Conservation (phyloP, 2,329 filamentous ascomycete species). For the Ramularia endophylla region DNA sequence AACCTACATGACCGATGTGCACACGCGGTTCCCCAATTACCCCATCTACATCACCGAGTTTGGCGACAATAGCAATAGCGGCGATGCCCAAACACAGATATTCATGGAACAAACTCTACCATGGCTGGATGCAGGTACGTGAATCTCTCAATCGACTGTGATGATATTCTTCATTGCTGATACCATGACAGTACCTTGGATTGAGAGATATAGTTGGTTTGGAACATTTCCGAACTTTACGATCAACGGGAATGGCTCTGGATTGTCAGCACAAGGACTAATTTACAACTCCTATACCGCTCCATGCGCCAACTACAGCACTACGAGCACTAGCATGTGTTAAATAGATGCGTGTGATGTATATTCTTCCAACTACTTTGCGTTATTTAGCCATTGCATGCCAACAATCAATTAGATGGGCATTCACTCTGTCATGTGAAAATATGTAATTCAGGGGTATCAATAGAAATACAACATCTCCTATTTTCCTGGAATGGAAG, state of each 20-base stretch:
- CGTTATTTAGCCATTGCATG: too few relatives aligned
- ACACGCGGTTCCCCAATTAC: constrained; percentile 6
- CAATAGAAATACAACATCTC: too few relatives aligned
- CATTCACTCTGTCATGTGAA: too few relatives aligned
- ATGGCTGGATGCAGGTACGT: constrained; percentile 32
- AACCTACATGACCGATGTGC: constrained; percentile 39
- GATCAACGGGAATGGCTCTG: constrained; percentile 19
- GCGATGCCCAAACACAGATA: constrained; percentile 33
- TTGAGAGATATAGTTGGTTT: constrained; percentile 36
- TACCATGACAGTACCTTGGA: constrained; percentile 20
- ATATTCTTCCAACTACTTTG: too few relatives aligned
- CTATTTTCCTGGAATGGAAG: too few relatives aligned
- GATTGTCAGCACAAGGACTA: constrained; percentile 17
- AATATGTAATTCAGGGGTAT: too few relatives aligned
- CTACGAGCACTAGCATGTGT: constrained; percentile 3
- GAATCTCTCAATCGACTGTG: too few relatives aligned
- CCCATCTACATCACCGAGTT: constrained; percentile 53
- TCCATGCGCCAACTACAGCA: constrained; percentile 10
- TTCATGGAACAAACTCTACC: constrained; percentile 46
- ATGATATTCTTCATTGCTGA: too few relatives aligned
- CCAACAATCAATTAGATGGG: too few relatives aligned
- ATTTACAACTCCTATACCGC: constrained; percentile 22
- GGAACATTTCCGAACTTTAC: constrained; percentile 27
- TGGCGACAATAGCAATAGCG: constrained; percentile 36
- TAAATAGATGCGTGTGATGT: too few relatives aligned